Conservation (phyloP, 352 stramenopile species). For the Phytopythium delawarense region DNA sequence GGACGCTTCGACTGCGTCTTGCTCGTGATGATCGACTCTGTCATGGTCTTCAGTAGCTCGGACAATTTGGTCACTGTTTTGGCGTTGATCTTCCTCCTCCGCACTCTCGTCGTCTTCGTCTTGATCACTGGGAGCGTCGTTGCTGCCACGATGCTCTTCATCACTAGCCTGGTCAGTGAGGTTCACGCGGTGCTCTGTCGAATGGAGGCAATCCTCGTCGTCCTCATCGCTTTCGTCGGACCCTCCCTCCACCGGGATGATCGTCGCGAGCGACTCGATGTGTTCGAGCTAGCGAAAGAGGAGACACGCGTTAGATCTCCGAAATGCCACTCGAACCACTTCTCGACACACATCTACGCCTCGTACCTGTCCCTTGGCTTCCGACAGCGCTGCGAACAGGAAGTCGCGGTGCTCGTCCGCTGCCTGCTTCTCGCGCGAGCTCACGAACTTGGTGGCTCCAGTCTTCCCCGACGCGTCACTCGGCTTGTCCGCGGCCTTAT, state of each 20-base stretch:
- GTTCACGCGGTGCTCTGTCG: not conserved
- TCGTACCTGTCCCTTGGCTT: constrained; percentile 52
- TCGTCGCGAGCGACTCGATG: constrained; percentile 39
- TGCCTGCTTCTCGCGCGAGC: constrained; percentile 41
- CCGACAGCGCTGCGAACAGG: constrained; percentile 50
- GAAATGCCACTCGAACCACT: no score
- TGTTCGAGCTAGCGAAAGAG: constrained; percentile 31
- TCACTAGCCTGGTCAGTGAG: not conserved
- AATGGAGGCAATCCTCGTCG: not conserved
- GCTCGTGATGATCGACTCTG: no score
- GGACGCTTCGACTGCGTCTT: not conserved
- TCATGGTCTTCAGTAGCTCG: not conserved
- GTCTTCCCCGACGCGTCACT: not conserved
- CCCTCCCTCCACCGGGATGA: constrained; percentile 21
- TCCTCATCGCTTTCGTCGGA: constrained; percentile 7
- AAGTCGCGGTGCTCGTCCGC: constrained; percentile 57
- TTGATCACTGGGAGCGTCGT: not conserved
- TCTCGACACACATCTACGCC: not conserved
- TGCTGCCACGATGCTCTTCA: not conserved
- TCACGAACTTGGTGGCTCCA: constrained; percentile 30
- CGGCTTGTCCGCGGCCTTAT: no score
- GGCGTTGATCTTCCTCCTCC: not conserved
- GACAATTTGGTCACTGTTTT: not conserved
- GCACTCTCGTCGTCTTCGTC: not conserved
- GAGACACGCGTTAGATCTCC: not conserved